Base-by-base conservation (phyloP, 2,329 filamentous ascomycete genomes). In the Stachybotrys elegans region DNA sequence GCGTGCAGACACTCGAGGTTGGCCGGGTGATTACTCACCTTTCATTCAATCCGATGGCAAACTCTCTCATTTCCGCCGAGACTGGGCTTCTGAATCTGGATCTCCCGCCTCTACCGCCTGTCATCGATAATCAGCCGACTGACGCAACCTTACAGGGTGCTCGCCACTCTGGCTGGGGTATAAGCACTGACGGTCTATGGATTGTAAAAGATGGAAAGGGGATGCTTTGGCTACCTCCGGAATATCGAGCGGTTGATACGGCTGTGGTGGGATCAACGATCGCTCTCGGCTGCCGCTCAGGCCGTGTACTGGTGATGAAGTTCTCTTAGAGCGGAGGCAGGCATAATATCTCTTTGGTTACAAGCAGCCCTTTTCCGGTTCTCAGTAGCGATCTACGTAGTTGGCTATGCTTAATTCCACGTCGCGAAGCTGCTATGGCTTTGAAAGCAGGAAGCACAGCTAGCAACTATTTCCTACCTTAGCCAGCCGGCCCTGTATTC, bases 161-260 rank as follows among this genome's bases (percentile, higher is more conserved):
- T 22, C 11, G 20, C 21, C 34, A 27, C 21, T 22, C 8, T 17
- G 42, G 36, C 5, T 43, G 36, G 17, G 40, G 35, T 19, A 20
- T 43, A 19, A 38, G 40, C 14, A 8, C 9, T 17, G 27, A 48
- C 21, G 20, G 22, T 5, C 13, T 27, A 16, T 48, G 40, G 43
- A 43, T 48, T 22, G 23, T 22, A 21, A 45, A 45, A 27, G 34
- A 38, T 17, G 31, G 13, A 17, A 13, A 40, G 21, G 45, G 27
- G 23, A 16, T 45, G 16, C 43, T 48, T 17, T 45, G 43, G 46
- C 40, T 48, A 22, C 40, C 40, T 35, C 19, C 35, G 13, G 48
- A 43, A 22, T 43, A 40, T 45, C 31, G 44, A 13, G 31, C 44
- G 17, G 3, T 7, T 14, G 19, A n/a, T 12, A 29, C 31, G 19